Conservation (phyloP, 345 rosid genomes). For the Garcia nutans region DNA sequence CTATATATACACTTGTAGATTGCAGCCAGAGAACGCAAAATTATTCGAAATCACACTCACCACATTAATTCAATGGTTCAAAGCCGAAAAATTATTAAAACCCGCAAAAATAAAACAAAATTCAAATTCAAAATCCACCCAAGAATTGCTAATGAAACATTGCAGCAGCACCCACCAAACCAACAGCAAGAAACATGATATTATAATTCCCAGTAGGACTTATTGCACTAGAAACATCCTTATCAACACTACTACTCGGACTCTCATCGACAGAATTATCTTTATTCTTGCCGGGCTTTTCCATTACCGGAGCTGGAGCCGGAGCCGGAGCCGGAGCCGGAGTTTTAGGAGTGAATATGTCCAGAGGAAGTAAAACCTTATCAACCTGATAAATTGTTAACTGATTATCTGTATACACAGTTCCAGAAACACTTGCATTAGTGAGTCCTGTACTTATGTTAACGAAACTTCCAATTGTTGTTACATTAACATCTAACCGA, state of each 20-base stretch:
- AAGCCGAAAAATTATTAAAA: too few relatives aligned
- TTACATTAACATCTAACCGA: conserved; percentile 32
- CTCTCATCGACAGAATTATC: neutral
- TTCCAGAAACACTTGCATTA: conserved; percentile 26
- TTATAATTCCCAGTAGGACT: neutral
- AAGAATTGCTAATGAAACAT: too few relatives aligned
- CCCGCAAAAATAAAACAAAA: too few relatives aligned
- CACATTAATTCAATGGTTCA: too few relatives aligned
- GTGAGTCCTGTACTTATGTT: conserved; percentile 31
- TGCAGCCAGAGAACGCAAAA: too few relatives aligned
- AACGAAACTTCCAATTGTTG: conserved; percentile 15
- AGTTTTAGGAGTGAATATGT: conserved; percentile 17
- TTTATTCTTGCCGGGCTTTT: conserved; percentile 6
- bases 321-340: conserved; percentile 19
- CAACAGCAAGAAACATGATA: neutral
- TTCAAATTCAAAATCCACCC: too few relatives aligned
- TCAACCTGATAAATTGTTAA: conserved; percentile 36
- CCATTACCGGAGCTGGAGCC: conserved; percentile 9
- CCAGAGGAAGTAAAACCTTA: conserved; percentile 35
- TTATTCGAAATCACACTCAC: too few relatives aligned
- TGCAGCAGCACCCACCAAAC: neutral
- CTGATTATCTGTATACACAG: conserved; percentile 28
- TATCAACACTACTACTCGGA: neutral
- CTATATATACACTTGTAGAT: too few relatives aligned
- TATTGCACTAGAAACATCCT: conserved; percentile 1